These are phyloP conservation scores for Trichoderma koningiopsis DNA, from an alignment of 2,329 filamentous ascomycete species.

Conservation along the genomic window DNA sequence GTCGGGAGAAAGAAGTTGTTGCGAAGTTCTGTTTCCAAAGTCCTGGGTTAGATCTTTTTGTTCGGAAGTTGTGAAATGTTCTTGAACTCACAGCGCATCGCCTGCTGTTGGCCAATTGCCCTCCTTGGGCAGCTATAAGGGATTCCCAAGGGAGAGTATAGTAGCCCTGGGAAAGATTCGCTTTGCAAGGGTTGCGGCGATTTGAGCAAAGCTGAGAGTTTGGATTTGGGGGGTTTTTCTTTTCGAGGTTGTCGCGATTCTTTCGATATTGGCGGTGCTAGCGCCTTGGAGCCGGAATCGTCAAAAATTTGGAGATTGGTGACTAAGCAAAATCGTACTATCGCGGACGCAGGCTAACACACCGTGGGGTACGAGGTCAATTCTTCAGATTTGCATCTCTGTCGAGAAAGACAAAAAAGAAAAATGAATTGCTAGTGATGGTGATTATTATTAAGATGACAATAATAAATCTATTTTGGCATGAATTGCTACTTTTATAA, in stretches of 20 bases:
- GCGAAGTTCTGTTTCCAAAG: too few relatives aligned
- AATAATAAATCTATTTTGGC: neutral
- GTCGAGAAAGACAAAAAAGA: neutral
- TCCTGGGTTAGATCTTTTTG: neutral
- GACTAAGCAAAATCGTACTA: constrained; percentile 16
- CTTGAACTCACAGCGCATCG: constrained; percentile 1
- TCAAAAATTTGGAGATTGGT: constrained; percentile 25
- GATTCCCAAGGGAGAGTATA: neutral
- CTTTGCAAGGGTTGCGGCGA: neutral
- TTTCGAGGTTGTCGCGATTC: constrained; percentile 17
- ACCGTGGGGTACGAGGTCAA: too few relatives aligned
- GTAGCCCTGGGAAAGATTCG: neutral
- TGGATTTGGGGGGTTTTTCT: neutral
- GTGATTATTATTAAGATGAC: neutral
- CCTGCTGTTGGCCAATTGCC: constrained; percentile 2
- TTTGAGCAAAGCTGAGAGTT: neutral
- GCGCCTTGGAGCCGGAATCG: neutral
- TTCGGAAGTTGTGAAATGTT: neutral
- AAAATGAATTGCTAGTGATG: neutral
- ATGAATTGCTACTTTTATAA: neutral
- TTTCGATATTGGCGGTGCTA: constrained; percentile 5
- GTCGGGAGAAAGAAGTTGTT: neutral
- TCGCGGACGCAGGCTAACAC: neutral
- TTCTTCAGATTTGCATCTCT: neutral
- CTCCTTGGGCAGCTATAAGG: neutral